phyloP scores from a whole-genome alignment of 139 green algal species.

The Trebouxia sp. region DNA sequence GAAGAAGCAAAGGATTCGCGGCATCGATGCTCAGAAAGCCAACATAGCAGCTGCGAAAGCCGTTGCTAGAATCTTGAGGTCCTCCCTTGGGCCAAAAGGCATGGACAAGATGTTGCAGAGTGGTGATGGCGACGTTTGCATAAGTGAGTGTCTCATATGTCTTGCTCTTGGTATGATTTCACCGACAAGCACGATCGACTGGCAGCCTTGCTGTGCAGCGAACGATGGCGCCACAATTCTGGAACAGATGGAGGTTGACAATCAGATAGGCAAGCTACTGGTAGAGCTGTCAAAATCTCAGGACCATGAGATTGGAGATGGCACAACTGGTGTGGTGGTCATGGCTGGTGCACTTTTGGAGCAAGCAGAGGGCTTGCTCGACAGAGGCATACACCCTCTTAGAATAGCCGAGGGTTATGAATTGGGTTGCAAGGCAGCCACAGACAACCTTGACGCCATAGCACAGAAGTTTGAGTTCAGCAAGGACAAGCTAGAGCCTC shows the following conservation, averaged over 20 bases:
- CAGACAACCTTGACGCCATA: conserved; percentile 80
- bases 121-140: conserved; percentile 95
- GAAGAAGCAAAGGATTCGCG: conserved; percentile 80
- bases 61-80: conserved; percentile 85
- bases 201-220: conserved; percentile 54
- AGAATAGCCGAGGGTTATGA: conserved; percentile 98
- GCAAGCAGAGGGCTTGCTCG: conserved; percentile 93
- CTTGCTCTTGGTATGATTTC: conserved; percentile 28
- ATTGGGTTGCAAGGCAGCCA: conserved; percentile 93
- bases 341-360: conserved; percentile 70
- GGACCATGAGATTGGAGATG: conserved; percentile 81
- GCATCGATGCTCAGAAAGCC: conserved; percentile 92
- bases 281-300: conserved; percentile 94
- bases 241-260: conserved; percentile 99
- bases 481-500: conserved; percentile 83
- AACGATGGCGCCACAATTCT: conserved; percentile 99
- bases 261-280: conserved; percentile 99
- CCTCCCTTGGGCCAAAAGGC: conserved; percentile 89
- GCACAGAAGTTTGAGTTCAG: conserved; percentile 84
- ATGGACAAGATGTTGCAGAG: conserved; percentile 99
- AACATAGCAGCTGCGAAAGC: conserved; percentile 97
- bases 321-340: conserved; percentile 96
- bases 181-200: background rate
- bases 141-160: conserved; percentile 75
- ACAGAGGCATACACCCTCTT: conserved; percentile 97